Conservation (phyloP, 2,329 filamentous ascomycete species). For the Fusarium bactridioides region DNA sequence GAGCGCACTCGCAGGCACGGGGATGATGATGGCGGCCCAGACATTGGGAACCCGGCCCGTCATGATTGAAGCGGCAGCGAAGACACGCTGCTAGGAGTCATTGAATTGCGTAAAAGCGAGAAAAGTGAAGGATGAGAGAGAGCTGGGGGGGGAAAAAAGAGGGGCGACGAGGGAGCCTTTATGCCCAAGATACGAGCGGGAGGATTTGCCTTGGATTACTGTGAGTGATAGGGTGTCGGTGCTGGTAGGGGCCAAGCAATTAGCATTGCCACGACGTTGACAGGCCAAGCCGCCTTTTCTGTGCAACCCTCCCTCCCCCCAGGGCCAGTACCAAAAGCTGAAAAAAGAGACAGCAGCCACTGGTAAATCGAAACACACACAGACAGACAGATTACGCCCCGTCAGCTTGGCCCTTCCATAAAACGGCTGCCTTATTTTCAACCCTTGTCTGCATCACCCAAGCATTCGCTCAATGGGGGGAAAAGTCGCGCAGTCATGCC, state of each 20-base stretch:
- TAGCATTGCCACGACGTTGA: constrained; percentile 1
- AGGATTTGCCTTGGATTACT: neutral
- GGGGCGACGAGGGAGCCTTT: neutral
- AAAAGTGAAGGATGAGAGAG: neutral
- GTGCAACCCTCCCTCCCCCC: neutral
- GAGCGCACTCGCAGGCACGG: constrained; percentile 27
- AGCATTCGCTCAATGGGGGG: neutral
- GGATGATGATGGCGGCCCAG: constrained; percentile 30
- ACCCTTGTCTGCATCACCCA: neutral
- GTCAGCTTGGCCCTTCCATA: neutral
- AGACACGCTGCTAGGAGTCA: constrained; percentile 1
- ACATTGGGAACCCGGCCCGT: constrained; percentile 31
- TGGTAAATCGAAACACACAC: neutral
- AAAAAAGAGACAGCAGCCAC: neutral
- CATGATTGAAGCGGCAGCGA: constrained; percentile 12
- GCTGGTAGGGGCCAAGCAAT: neutral
- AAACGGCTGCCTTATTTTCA: constrained; percentile 5
- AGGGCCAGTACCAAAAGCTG: neutral
- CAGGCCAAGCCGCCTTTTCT: neutral
- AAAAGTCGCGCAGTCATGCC: constrained; percentile 8
- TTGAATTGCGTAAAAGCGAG: neutral
- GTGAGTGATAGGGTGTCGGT: neutral
- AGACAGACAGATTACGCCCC: neutral
- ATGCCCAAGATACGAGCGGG: neutral
- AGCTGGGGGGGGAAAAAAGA: neutral